Evolutionary conservation across 2,329 filamentous ascomycete species (phyloP), one percentile per base, ranked within the genome.

Genomic region (Thelonectria blattea): DNA sequence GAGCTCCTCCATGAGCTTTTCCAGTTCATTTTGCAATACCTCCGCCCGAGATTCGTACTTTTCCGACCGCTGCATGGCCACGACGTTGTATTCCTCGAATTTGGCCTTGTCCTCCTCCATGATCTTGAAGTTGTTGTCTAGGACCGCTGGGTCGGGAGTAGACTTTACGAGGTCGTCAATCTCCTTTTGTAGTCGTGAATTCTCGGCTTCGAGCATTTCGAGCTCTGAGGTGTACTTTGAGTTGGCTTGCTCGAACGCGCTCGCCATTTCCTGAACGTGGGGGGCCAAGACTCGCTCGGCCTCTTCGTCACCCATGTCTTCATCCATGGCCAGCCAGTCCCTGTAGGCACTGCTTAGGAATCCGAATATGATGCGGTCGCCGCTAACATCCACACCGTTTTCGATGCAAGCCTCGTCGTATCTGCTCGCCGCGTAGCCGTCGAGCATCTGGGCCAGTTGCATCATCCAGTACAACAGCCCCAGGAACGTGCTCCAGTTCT

Each of bases 381-480:
- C 91, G 11, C 84, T 88, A 27, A 98, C 88, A 75, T 99, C 95
- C 47, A 95, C 86, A 2, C 94, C 95, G 30, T 88, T 89, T 69
- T 97, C 94, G 43, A 90, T 84, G 73, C 93, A 97, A 1, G 93
- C 93, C 53, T 97, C 91, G 67, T 97, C 93, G 74, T 97, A 99
- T 48, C 88, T 87, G 60, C 93, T 90, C 56, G 81, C 76, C 1
- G 86, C 81, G 72, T 93, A 98, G 20, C 91, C 86, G 63, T 98
- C 93, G 72, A 98, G 86, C 89, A 98, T 96, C 68, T 94, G 89
- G 5, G 92, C 92, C 52, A 99, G 81, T 76, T 98, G 93, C 94
- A 99, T 97, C 88, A 99, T 94, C 95, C 95, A 99, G 78, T 99
- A 93, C 52, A 99, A 82, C 74, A 99, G 81, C 0, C 93, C 95